Evolutionary conservation across 371 early-diverging fungal species (phyloP), one percentile per base, ranked within the genome.

Genomic region (Mucor lusitanicus): DNA sequence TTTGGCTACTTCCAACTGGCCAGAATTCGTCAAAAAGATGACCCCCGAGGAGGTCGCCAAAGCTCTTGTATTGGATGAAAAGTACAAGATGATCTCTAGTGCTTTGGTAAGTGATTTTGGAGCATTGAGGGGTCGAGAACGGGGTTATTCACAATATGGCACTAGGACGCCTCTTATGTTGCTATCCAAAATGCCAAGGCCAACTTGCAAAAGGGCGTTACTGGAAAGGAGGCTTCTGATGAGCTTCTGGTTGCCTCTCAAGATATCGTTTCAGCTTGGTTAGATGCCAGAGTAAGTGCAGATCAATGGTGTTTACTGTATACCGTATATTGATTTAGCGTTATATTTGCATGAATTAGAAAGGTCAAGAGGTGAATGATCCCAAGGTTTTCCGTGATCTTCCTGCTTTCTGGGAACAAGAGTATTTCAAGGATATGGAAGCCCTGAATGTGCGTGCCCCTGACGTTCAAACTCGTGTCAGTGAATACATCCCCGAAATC

Each of bases 401-500:
- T 56, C 93, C 99, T 15, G 92, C 94, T 15, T 94, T 91, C 77
- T 99, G 97, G 95, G 99, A 99, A 76, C 85, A 88, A 33, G 97
- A 96, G 76, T 99, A 93, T 78, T 95, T 99, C 74, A 84, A 90
- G 61, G 99, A 99, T 74, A 98, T 99, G 99, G 90, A 92, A 65
- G 89, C 88, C 9, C 84, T 99, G 61, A 94, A 95, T 67, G 95
- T 98, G 19, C 89, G 90, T 54, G 86, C 90, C 2, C 99, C 99
- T n/a, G 94, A 96, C 70, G 85, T 98, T 33, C 80, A 98, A 68
- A 99, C 99, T 3, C 91, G 99, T 67, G 99, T 99, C 39, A 97
- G 95, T 67, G 99, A 99, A 82, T 99, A 97, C 76, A 91, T 99
- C 13, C 96, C 96, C 19, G 96, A 99, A 77, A 98, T 99, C 75